phyloP scores from a whole-genome alignment of 2,329 filamentous ascomycete species.

The Fusarium sp. region DNA sequence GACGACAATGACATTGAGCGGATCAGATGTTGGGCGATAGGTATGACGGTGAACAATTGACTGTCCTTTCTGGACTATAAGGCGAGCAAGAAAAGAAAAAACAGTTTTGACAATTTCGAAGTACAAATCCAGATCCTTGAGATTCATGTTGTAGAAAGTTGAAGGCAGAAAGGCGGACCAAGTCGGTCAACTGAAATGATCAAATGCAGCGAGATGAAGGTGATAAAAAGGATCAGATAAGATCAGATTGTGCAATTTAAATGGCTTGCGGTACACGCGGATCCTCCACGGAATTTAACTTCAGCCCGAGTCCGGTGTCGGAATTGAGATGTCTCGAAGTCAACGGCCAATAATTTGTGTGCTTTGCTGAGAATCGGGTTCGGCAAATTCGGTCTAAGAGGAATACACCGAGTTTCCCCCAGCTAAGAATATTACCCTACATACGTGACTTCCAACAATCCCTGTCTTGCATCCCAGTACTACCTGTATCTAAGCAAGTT shows the following conservation, averaged over 20 bases:
- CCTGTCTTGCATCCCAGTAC: too few relatives aligned
- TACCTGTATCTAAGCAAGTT: too few relatives aligned
- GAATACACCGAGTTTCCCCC: neutral
- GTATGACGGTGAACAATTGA: slow-evolving; percentile 19
- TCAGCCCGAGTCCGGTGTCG: neutral
- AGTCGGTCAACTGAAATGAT: too few relatives aligned
- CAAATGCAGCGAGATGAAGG: too few relatives aligned
- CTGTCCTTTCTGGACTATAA: neutral
- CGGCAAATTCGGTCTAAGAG: neutral
- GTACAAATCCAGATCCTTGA: slow-evolving; percentile 5
- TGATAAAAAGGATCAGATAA: neutral
- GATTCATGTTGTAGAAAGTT: slow-evolving; percentile 13
- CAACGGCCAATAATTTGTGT: neutral
- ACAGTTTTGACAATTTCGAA: slow-evolving; percentile 13
- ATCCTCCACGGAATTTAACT: neutral
- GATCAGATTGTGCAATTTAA: neutral
- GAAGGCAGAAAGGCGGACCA: too few relatives aligned
- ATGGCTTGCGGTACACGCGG: neutral
- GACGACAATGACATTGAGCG: slow-evolving; percentile 21
- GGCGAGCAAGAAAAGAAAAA: neutral
- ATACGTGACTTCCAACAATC: too few relatives aligned
- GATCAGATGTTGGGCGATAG: slow-evolving; percentile 1
- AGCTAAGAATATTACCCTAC: too few relatives aligned
- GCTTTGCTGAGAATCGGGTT: fast-evolving
- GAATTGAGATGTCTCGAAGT: too few relatives aligned